Base-by-base conservation (phyloP, 2,329 filamentous ascomycete genomes). In the Grosmannia huntii region DNA sequence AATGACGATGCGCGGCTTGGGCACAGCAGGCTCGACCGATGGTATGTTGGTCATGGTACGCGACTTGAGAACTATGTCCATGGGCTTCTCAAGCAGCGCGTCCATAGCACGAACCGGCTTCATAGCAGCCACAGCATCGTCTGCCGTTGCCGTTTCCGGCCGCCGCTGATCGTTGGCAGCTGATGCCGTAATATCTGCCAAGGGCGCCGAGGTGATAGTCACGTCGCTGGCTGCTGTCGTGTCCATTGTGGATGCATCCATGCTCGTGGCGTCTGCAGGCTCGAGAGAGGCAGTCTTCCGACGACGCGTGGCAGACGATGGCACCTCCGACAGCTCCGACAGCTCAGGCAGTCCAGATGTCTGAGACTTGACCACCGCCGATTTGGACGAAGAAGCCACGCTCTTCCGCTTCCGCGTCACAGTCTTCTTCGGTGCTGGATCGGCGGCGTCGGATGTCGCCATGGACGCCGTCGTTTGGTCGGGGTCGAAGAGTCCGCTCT, bases 51-150 rank as follows among this genome's bases (percentile, higher is more conserved):
- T 78, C 67, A 86, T 76, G 38, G 86, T 87, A 60, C 91, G 85
- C 53, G 90, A 89, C 72, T 95, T 92, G 60, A 95, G 77, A 54
- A 95, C 84, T 64, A 97, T 96, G 66, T 96, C 92, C 86, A 96
- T 91, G 0, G 92, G 92, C 69, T 83, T 89, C 67, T 96, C 90
- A 64, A 96, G 72, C 59, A 89, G 77, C 0, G 89, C 88, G 64
- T 89, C 82, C 72, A 89, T 84, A 2, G 89, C 78, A 64, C 85
- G 88, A 66, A 92, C 81, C 46, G 87, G 86, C 69, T 87, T 87
- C 52, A 85, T 73, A 1, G 76, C 72, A 33, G 81, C 76, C 60
- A 76, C 73, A 60, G 72, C 75, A 68, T 80, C 70, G 64, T 78
- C 72, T 72, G 46, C 79, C 80, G 23, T 58, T 75, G 21, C 23